Evolutionary conservation across 2,329 filamentous ascomycete species (phyloP).

Genomic region (Arthrobotrys musiformis): DNA sequence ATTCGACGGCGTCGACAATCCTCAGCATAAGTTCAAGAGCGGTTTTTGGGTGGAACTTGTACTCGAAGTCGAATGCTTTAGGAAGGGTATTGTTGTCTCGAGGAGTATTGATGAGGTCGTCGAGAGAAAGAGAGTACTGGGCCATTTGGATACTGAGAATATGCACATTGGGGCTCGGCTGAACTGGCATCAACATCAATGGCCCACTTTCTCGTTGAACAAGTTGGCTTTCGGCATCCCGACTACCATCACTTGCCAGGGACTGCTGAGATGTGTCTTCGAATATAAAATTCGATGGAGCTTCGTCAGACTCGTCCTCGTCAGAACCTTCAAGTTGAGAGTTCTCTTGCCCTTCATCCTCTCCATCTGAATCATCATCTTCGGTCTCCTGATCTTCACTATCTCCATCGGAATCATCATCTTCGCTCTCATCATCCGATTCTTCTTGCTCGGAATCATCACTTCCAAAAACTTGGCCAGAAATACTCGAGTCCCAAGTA

Average conservation of each 20-base stretch:
- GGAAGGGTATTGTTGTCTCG: constrained; percentile 55
- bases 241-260: constrained; percentile 60
- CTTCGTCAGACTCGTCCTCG: not conserved
- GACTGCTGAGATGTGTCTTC: not conserved
- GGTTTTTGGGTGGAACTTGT: constrained; percentile 72
- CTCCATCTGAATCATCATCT: not conserved
- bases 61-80: constrained; percentile 62
- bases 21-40: constrained; percentile 70
- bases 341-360: constrained; percentile 7
- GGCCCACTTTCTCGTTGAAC: constrained; percentile 49
- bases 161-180: constrained; percentile 22
- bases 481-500: not conserved
- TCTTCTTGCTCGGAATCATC: not conserved
- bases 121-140: constrained; percentile 72
- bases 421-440: constrained; percentile 6
- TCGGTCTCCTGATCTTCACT: not conserved
- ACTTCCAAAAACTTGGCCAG: not conserved
- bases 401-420: not conserved
- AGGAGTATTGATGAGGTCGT: constrained; percentile 68
- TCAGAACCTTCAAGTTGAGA: not conserved
- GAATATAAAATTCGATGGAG: not conserved
- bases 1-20: constrained; percentile 73
- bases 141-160: constrained; percentile 73
- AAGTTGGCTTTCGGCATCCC: constrained; percentile 56
- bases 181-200: constrained; percentile 61